Base-by-base conservation (phyloP, 306 rosid genomes). In the Purshia tridentata region DNA sequence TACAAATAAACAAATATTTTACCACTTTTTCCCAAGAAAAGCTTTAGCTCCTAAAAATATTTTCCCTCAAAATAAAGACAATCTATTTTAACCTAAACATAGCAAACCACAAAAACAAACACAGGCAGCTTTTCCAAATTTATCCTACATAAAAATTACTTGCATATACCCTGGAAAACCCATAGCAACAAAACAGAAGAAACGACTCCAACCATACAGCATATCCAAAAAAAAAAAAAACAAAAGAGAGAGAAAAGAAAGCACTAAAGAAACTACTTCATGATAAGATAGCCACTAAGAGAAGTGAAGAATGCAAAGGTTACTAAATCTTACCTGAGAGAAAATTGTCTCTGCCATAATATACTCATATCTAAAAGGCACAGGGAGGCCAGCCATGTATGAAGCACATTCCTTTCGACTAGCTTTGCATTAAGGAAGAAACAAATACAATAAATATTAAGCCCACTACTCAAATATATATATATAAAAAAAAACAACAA, bases 401-500 rank as follows among this genome's bases (percentile, higher is more conserved):
- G 96, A 85, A 46, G 97, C 96, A 70, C 99, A 95, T 87, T 95
- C 99, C 90, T 91, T 95, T 73, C 99, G 99, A 91, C 99, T 95
- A 88, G 88, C 97, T 89, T 91, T 91, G 88, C 98, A 91, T 70
- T 79, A 93, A 93, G 29, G 86, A 85, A 81, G 77, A 81, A 68
- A 81, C 72, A 77, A 63, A 65, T 51, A 70, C 12, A 57, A 78
- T 69, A 81, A 83, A 78, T 72, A 78, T 80, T 80, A 84, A 76
- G 77, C 48, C 76, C 18, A 70, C 70, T 67, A 9, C 1, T 19
- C 39, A 18, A 53, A 70, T 40, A n/a, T n/a, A n/a, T n/a, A n/a
- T n/a, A n/a, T n/a, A n/a, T n/a, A n/a, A n/a, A n/a, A n/a, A 69
- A 54, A 12, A 45, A 64, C 4, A 7, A n/a, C n/a, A 10, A 79